A percentile compares a stretch with the other conserved stretches of the same genome.
These are phyloP conservation scores for Avena insularis DNA, from an alignment of 176 grass and related monocot species.

Conservation along the genomic window DNA sequence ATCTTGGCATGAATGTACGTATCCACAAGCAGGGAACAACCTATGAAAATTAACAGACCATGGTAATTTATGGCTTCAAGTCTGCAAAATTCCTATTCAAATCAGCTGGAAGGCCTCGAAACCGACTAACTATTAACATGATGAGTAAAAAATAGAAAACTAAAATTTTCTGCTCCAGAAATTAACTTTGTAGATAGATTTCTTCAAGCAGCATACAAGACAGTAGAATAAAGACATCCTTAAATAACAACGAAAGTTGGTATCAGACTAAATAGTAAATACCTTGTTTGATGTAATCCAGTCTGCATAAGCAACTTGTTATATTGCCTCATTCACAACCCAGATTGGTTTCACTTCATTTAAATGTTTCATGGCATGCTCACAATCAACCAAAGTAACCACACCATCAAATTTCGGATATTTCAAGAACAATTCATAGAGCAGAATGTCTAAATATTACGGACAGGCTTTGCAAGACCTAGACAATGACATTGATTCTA, in stretches of 20 bases:
- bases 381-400: conserved; percentile 71
- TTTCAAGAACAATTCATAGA: conserved; percentile 44
- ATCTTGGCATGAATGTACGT: background rate
- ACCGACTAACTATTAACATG: background rate
- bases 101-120: background rate
- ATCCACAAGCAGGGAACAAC: background rate
- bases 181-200: background rate
- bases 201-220: no score
- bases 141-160: background rate
- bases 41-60: background rate
- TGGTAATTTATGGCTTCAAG: conserved; percentile 10
- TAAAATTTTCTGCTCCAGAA: background rate
- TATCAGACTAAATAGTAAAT: no score
- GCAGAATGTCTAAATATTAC: background rate
- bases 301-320: no score
- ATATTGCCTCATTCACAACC: no score
- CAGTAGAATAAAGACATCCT: no score
- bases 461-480: no score
- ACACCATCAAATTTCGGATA: conserved; percentile 75
- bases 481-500: no score
- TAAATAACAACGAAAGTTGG: no score
- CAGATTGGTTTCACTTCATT: conserved; percentile 46
- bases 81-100: background rate
- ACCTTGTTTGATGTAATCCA: no score
- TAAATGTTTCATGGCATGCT: conserved; percentile 70